phyloP scores from a whole-genome alignment of 352 stramenopile species.

The Globisporangium sylvaticum region DNA sequence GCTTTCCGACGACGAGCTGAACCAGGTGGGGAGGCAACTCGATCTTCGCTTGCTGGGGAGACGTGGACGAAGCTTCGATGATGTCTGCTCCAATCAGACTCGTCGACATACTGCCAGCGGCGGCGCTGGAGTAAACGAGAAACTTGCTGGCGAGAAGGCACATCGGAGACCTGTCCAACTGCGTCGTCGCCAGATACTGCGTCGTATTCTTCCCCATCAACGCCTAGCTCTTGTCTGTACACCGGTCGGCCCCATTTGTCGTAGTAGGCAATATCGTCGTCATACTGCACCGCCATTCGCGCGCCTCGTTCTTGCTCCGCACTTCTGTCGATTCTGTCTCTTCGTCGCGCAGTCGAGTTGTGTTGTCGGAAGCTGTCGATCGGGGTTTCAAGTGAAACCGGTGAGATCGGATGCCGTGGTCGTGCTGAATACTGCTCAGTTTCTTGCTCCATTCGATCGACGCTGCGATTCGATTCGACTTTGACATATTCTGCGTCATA shows the following conservation, averaged over 20 bases:
- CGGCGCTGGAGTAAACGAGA: constrained; percentile 2
- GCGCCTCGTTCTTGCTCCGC: not conserved
- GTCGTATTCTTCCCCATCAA: not conserved
- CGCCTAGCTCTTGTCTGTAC: constrained; percentile 5
- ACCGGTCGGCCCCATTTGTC: constrained; percentile 17
- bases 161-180: not conserved
- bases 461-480: constrained; percentile 1
- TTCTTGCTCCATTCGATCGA: not conserved
- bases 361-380: constrained; percentile 7
- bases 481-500: constrained; percentile 9
- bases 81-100: constrained; percentile 9
- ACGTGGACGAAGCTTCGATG: constrained; percentile 6
- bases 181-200: not conserved
- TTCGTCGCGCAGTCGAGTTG: not conserved
- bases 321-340: not conserved
- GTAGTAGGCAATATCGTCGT: constrained; percentile 11
- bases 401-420: constrained; percentile 3
- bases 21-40: not conserved
- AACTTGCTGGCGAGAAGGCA: not conserved
- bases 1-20: not conserved
- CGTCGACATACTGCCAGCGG: constrained; percentile 12
- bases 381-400: constrained; percentile 5
- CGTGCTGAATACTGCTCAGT: not conserved
- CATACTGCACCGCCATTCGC: not conserved
- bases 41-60: not conserved